Percentiles rank a stretch among this genome's conserved stretches.
phyloP scores from a whole-genome alignment of 1,284 basidiomycete genomes.

The Ganoderma meredithae region DNA sequence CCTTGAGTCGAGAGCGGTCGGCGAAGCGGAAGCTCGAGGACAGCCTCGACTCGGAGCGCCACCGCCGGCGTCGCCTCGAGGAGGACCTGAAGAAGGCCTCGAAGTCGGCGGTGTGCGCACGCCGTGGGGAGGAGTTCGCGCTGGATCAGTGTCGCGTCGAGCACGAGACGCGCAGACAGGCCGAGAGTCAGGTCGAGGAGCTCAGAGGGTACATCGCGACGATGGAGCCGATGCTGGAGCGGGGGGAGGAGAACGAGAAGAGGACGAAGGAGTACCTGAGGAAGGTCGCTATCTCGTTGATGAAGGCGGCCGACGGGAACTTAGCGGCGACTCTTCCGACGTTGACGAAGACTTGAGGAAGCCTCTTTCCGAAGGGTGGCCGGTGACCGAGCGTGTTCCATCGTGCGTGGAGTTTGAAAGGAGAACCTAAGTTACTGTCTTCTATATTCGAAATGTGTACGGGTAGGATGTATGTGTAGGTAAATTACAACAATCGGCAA shows the following conservation, averaged over 20 bases:
- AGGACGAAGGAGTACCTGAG: slow-evolving; percentile 35
- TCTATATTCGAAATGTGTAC: background rate
- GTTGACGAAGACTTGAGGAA: background rate
- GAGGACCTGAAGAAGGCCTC: slow-evolving; percentile 45
- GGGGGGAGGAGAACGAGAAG: slow-evolving; percentile 30
- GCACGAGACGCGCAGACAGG: slow-evolving; percentile 47
- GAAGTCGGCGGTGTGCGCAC: slow-evolving; percentile 44
- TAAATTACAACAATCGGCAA: background rate
- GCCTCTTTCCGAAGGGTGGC: background rate
- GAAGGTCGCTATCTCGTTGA: slow-evolving; percentile 33
- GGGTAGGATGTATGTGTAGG: background rate
- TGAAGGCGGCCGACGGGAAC: slow-evolving; percentile 37
- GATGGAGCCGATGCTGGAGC: slow-evolving; percentile 23
- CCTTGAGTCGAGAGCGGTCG: slow-evolving; percentile 45
- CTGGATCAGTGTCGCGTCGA: slow-evolving; percentile 50
- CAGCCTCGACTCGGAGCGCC: slow-evolving; percentile 49
- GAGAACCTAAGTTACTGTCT: background rate
- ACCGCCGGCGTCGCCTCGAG: slow-evolving; percentile 52
- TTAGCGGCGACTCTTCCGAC: slow-evolving; percentile 10
- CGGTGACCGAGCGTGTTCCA: background rate
- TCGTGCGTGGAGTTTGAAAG: background rate
- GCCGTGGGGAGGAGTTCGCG: slow-evolving; percentile 47
- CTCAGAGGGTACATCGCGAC: slow-evolving; percentile 25
- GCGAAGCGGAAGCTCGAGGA: slow-evolving; percentile 58
- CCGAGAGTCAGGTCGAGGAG: slow-evolving; percentile 44